Percentiles rank a stretch among this genome's conserved stretches.
These are phyloP conservation scores for Nitzschia inconspicua DNA, from an alignment of 108 stramenopile species.

Conservation along the genomic window DNA sequence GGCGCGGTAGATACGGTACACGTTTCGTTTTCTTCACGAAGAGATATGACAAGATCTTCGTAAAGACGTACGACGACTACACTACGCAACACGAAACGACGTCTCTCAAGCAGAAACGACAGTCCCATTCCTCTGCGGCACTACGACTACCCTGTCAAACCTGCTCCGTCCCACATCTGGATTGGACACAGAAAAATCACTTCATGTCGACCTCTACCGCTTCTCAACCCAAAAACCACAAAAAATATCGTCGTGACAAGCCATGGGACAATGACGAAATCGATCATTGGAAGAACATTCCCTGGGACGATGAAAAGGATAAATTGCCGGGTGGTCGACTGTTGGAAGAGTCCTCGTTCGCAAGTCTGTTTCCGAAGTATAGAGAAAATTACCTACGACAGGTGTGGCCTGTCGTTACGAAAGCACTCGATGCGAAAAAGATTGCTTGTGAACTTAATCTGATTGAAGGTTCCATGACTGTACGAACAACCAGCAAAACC, in stretches of 20 bases:
- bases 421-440: constrained; percentile 72
- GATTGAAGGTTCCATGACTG: constrained; percentile 99
- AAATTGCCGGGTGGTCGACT: constrained; percentile 78
- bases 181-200: background rate
- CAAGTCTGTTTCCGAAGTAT: constrained; percentile 99
- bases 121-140: too few relatives aligned
- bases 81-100: too few relatives aligned
- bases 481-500: constrained; percentile 93
- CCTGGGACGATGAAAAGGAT: constrained; percentile 67
- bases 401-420: constrained; percentile 96
- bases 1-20: too few relatives aligned
- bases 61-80: too few relatives aligned
- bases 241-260: constrained; percentile 97
- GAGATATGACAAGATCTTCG: too few relatives aligned
- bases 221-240: constrained; percentile 73
- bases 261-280: constrained; percentile 98
- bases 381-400: constrained; percentile 97
- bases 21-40: too few relatives aligned
- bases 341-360: constrained; percentile 96
- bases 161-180: too few relatives aligned
- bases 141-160: too few relatives aligned
- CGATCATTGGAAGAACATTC: constrained; percentile 93
- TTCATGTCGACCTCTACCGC: background rate
- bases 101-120: too few relatives aligned
- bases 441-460: constrained; percentile 85